phyloP scores from a whole-genome alignment of 2,329 filamentous ascomycete species.

The Beauveria medogensis region DNA sequence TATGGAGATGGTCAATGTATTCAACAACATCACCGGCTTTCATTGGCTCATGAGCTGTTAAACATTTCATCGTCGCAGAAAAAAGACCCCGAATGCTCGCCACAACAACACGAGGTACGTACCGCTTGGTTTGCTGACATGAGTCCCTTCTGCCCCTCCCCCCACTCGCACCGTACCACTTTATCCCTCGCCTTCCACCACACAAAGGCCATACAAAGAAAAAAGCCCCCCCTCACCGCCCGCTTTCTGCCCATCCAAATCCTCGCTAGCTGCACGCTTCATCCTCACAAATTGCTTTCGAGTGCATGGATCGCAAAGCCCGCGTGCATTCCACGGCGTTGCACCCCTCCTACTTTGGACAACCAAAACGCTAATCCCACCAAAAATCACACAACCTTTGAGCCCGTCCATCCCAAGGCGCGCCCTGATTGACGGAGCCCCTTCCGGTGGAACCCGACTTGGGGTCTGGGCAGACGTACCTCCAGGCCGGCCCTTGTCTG shows the following conservation, averaged over 20 bases:
- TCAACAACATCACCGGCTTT: background rate
- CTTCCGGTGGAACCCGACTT: slow-evolving; percentile 10
- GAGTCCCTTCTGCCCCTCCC: background rate
- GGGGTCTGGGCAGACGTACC: slow-evolving; percentile 9
- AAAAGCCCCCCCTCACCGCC: slow-evolving; percentile 8
- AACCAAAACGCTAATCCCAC: slow-evolving; percentile 1
- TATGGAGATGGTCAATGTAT: background rate
- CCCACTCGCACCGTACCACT: slow-evolving; percentile 1
- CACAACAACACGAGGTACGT: background rate
- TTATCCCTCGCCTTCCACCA: background rate
- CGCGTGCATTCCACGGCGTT: background rate
- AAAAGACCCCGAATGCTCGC: background rate
- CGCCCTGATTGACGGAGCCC: slow-evolving; percentile 10
- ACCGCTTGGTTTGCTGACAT: background rate
- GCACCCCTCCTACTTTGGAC: background rate
- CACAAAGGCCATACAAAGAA: background rate
- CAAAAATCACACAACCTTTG: background rate
- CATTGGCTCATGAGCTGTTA: background rate
- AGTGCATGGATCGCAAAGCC: slow-evolving; percentile 1
- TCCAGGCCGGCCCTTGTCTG: background rate
- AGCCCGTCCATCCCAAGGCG: background rate
- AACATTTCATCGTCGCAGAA: background rate
- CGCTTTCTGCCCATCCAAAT: slow-evolving; percentile 3
- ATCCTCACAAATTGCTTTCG: background rate
- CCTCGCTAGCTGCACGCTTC: background rate